phyloP scores from a whole-genome alignment of 768 basidiomycete species.

The Tricholomella constricta region DNA sequence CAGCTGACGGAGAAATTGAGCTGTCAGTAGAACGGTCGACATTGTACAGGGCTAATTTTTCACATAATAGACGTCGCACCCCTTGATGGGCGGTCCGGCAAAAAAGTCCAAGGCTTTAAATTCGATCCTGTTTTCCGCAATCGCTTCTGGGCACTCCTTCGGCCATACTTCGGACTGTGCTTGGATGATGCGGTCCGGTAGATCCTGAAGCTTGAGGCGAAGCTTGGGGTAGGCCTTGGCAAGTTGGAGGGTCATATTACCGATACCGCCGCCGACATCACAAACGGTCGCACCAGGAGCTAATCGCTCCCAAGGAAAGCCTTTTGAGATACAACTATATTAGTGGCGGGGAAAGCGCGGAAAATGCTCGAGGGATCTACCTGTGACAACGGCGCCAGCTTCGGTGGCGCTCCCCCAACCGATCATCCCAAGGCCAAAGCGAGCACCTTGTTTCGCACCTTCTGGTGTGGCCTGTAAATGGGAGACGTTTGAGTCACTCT shows the following conservation, averaged over 20 bases:
- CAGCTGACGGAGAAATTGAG: too few species aligned
- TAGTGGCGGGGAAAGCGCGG: neutral
- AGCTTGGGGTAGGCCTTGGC: constrained; percentile 34
- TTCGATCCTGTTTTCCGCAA: constrained; percentile 34
- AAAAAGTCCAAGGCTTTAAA: constrained; percentile 44
- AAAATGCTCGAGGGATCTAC: constrained; percentile 14
- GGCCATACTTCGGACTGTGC: constrained; percentile 36
- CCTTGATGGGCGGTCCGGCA: constrained; percentile 33
- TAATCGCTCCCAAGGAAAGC: constrained; percentile 37
- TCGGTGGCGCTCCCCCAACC: constrained; percentile 31
- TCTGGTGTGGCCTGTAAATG: constrained; percentile 10
- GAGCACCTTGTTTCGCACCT: constrained; percentile 19
- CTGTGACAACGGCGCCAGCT: constrained; percentile 20
- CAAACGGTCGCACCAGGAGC: constrained; percentile 30
- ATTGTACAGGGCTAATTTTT: constrained; percentile 13
- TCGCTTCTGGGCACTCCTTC: constrained; percentile 32
- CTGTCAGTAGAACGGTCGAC: too few species aligned
- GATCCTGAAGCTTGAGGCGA: constrained; percentile 41
- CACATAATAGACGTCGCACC: constrained; percentile 45
- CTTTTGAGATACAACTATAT: constrained; percentile 20
- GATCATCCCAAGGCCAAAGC: constrained; percentile 33
- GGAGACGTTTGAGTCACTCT: too few species aligned
- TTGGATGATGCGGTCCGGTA: constrained; percentile 30
- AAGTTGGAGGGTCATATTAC: constrained; percentile 34
- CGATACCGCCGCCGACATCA: constrained; percentile 43